A percentile compares a stretch with the other conserved stretches of the same genome.
phyloP scores from a whole-genome alignment of 1,284 basidiomycete species.

The Apiotrichum veenhuisii region DNA sequence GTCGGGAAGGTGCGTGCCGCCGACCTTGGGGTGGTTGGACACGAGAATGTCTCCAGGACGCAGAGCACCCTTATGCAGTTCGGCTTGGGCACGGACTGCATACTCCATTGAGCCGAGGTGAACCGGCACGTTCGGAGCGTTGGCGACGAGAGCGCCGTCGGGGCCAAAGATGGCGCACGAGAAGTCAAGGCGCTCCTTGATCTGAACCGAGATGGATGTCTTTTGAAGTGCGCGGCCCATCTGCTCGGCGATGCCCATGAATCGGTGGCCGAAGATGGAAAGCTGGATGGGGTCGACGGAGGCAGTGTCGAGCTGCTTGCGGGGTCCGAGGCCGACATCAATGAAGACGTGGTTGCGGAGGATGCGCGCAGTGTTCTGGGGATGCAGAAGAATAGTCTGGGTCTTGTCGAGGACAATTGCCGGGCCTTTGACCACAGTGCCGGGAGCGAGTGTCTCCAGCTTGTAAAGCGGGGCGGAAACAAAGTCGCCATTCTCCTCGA shows the following conservation, averaged over 20 bases:
- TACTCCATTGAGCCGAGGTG: conserved; percentile 43
- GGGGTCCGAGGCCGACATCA: conserved; percentile 26
- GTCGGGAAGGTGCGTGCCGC: conserved; percentile 54
- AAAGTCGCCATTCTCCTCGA: conserved; percentile 20
- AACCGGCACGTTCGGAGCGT: conserved; percentile 50
- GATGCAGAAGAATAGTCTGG: conserved; percentile 43
- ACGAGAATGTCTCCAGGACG: conserved; percentile 52
- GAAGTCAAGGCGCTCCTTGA: conserved; percentile 45
- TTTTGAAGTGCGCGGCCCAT: conserved; percentile 55
- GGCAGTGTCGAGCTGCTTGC: too few species aligned
- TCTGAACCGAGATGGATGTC: conserved; percentile 50
- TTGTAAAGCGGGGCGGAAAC: background rate
- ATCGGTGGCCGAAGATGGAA: conserved; percentile 54
- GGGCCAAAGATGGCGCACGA: conserved; percentile 52
- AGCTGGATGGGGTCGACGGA: conserved; percentile 53
- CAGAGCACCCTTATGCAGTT: conserved; percentile 30
- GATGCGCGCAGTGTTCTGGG: conserved; percentile 24
- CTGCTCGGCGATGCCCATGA: conserved; percentile 52
- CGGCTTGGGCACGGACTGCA: conserved; percentile 36
- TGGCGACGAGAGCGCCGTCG: conserved; percentile 53
- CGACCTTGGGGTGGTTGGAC: conserved; percentile 53
- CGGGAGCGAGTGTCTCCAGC: conserved; percentile 20
- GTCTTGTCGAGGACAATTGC: conserved; percentile 43
- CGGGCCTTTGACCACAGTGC: conserved; percentile 36
- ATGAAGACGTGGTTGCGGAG: conserved; percentile 33